Evolutionary conservation across 1,139 yeast genomes (phyloP), one percentile per base, ranked within the genome.

Genomic region (Yamadazyma buinensis): DNA sequence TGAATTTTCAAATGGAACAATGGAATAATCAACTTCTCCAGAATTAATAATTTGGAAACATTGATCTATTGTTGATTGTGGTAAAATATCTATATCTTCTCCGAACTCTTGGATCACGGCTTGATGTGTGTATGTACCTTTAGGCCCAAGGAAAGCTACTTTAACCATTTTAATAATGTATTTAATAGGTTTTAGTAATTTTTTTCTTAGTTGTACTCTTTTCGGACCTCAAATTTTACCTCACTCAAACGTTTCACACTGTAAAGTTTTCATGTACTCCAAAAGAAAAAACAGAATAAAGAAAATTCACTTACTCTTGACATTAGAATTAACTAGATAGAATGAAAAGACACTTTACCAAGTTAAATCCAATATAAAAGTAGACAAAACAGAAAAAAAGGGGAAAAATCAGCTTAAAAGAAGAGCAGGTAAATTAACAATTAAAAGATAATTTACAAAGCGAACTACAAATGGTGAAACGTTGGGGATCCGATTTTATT

Each of bases 1-100:
- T 4, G 97, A 87, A 59, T 92, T 92, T 51, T 90, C 97, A 47
- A 86, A 76, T 1, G 98, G 98, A 0, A 92, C 84, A n/a, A 88
- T 83, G 0, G 95, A 80, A 50, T 67, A 82, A 38, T 80, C 83
- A 15, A 80, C 80, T 11, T 60, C 59, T 12, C 62, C 57, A 1
- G 62, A 49, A 30, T 69, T 59, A 15, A 83, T 59, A 1, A 64
- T 58, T 33, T 70, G 64, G 53, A 90, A 84, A 53, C 96, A 90
- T 26, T 75, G 80, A 2, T 67, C 70, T 18, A 84, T 80, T 6
- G 76, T 59, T 3, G 55, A 39, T 44, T 73, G 77, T 2, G 82
- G 77, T 10, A 48, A 43, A 23, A 69, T 61, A 30, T 56, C 52
- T n/a, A 70, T 59, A 11, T 64, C 53, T 12, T 59, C 55, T 13